Percentiles rank a stretch among this genome's conserved stretches.
phyloP scores from a whole-genome alignment of 306 rosid species.

The Inga leiocalycina region DNA sequence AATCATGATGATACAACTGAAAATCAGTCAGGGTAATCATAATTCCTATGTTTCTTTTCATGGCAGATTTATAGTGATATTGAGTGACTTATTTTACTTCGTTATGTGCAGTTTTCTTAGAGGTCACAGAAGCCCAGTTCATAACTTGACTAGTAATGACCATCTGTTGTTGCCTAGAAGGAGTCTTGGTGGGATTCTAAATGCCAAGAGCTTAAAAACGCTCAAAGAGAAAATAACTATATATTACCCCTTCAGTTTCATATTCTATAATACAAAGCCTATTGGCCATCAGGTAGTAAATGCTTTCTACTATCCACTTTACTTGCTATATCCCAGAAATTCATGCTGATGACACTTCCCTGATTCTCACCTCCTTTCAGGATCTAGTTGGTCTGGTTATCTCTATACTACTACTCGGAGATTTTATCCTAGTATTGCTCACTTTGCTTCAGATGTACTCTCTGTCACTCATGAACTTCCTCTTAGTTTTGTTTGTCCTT shows the following conservation, averaged over 20 bases:
- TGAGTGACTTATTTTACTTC: slow-evolving; percentile 33
- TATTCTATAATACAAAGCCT: slow-evolving; percentile 75
- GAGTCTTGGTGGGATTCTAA: slow-evolving; percentile 65
- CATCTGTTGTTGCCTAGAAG: slow-evolving; percentile 58
- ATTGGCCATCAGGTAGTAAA: slow-evolving; percentile 87
- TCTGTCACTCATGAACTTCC: slow-evolving; percentile 63
- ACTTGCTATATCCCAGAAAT: background rate
- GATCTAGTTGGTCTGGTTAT: slow-evolving; percentile 92
- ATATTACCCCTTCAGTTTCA: slow-evolving; percentile 61
- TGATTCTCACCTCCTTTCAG: slow-evolving; percentile 50
- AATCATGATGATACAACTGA: slow-evolving; percentile 52
- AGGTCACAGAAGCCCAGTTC: slow-evolving; percentile 36
- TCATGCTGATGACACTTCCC: slow-evolving; percentile 22
- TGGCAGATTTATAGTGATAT: slow-evolving; percentile 14
- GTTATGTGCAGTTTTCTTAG: slow-evolving; percentile 47
- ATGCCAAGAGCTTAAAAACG: slow-evolving; percentile 58
- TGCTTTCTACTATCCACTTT: slow-evolving; percentile 27
- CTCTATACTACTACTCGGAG: slow-evolving; percentile 80
- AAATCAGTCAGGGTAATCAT: slow-evolving; percentile 61
- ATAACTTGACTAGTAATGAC: slow-evolving; percentile 48
- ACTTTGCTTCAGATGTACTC: slow-evolving; percentile 87
- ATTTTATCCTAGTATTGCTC: slow-evolving; percentile 84
- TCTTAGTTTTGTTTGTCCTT: slow-evolving; percentile 74
- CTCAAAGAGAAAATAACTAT: slow-evolving; percentile 73
- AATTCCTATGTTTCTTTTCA: slow-evolving; percentile 27